Evolutionary conservation across 2,329 filamentous ascomycete species (phyloP), one percentile per base, ranked within the genome.

Genomic region (Fusarium globosum): DNA sequence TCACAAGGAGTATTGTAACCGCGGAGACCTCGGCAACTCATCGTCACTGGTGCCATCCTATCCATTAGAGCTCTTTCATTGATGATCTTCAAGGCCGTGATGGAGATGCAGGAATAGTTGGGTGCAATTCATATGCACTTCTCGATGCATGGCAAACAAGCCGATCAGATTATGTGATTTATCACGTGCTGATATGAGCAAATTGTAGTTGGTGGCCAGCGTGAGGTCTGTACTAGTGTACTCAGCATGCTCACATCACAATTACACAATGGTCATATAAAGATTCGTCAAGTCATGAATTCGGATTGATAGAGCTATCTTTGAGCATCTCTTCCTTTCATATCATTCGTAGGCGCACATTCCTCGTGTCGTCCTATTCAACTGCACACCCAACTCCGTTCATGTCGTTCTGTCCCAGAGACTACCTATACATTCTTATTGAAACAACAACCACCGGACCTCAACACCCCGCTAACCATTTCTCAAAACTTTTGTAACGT

Each of bases 361-460:
- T 45, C 38, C 26, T 35, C 26, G 51, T 72, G 60, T 21, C 43
- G 41, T 23, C 60, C 55, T 26, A 62, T 49, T 56, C 58, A 61
- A 57, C 68, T 67, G 38, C 66, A 65, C 51, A 42, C 56, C 65
- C 69, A 60, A 68, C 65, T 73, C 70, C 57, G 61, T 49, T 45
- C 52, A 45, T 35, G 26, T 45, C 42, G 41, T 38, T 23, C 23
- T 55, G 35, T 41, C 4, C 28, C n/a, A 49, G 39, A 65, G 36
- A 56, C 30, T 61, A 12, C 67, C 35, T 57, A 12, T 71, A 49
- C 41, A 63, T 68, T 39, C 49, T 28, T 23, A 39, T 56, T 45
- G n/a, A 56, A 73, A 62, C 66, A 72, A 57, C 65, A 42, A 57
- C 56, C 65, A 49, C 65, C 39, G 8, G 18, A 46, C 39, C 51